phyloP scores from a whole-genome alignment of 2,329 filamentous ascomycete genomes.

The Calonectria pauciramosa region DNA sequence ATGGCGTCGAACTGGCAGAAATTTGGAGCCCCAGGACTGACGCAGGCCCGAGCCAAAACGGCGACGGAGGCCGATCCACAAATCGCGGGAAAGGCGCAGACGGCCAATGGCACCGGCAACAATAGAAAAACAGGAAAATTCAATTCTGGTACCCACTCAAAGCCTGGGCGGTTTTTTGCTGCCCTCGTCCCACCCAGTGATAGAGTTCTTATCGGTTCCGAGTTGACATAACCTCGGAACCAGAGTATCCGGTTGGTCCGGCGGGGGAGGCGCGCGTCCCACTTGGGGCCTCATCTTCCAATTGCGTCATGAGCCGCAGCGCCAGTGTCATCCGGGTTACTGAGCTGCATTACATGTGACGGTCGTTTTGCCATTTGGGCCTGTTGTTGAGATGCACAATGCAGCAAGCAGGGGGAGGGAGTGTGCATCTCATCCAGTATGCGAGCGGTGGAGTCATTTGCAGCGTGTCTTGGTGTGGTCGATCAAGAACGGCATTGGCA shows the following conservation, averaged over 20 bases:
- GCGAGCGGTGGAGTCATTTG: not conserved
- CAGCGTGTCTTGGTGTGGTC: not conserved
- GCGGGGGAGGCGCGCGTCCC: conserved; percentile 1
- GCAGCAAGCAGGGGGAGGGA: not conserved
- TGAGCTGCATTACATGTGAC: not conserved
- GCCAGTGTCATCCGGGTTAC: not conserved
- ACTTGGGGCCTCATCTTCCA: not conserved
- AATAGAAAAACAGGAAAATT: conserved; percentile 1
- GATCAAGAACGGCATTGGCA: not conserved
- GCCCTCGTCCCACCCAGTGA: not conserved
- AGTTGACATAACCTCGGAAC: not conserved
- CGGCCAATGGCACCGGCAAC: conserved; percentile 6
- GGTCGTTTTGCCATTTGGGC: not conserved
- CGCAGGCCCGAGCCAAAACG: not conserved
- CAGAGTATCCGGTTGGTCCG: not conserved
- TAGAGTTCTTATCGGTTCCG: conserved; percentile 6
- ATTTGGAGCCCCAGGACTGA: not conserved
- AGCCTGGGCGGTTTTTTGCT: not conserved
- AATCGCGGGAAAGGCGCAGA: not conserved
- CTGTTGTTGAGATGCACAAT: not conserved
- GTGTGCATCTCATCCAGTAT: not conserved
- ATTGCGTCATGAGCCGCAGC: conserved; percentile 1
- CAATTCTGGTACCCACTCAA: not conserved
- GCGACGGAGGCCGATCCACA: not conserved
- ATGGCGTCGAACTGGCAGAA: not conserved